phyloP scores from a whole-genome alignment of 106 monocot genomes.

The Allium cepa region DNA sequence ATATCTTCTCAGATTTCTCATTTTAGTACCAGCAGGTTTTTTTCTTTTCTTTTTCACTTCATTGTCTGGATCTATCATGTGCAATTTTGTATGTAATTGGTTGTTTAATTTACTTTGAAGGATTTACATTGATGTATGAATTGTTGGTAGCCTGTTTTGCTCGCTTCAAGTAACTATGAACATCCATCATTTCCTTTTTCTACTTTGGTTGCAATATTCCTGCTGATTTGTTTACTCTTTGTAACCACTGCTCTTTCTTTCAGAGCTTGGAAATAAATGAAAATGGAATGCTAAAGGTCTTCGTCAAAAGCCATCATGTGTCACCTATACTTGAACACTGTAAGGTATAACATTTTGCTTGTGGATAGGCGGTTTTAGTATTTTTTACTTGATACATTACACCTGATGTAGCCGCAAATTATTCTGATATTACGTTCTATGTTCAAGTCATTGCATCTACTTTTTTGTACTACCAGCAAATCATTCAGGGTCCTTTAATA shows the following conservation, averaged over 20 bases:
- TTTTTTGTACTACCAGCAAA: neutral
- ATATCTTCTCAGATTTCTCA: no score
- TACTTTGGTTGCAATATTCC: neutral
- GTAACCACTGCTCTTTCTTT: constrained; percentile 4
- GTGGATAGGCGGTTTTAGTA: neutral
- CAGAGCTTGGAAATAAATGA: constrained; percentile 72
- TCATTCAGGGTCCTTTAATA: neutral
- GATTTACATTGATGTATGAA: no score
- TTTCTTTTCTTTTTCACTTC: no score
- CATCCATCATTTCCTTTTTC: no score
- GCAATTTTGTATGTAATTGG: no score
- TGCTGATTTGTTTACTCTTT: neutral
- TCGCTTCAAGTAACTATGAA: no score
- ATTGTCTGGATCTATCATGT: no score
- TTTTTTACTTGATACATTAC: neutral
- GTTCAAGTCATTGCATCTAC: neutral
- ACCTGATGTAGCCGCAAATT: neutral
- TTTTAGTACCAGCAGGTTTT: no score
- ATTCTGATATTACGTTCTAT: neutral
- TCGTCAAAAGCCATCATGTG: constrained; percentile 62
- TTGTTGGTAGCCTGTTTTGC: no score
- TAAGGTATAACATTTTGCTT: constrained; percentile 39
- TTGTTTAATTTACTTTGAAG: no score
- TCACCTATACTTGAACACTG: constrained; percentile 94
- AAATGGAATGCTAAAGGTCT: constrained; percentile 57